These are phyloP conservation scores for Hydrangea macrophylla DNA, from an alignment of 148 eudicot genomes.

Conservation along the genomic window DNA sequence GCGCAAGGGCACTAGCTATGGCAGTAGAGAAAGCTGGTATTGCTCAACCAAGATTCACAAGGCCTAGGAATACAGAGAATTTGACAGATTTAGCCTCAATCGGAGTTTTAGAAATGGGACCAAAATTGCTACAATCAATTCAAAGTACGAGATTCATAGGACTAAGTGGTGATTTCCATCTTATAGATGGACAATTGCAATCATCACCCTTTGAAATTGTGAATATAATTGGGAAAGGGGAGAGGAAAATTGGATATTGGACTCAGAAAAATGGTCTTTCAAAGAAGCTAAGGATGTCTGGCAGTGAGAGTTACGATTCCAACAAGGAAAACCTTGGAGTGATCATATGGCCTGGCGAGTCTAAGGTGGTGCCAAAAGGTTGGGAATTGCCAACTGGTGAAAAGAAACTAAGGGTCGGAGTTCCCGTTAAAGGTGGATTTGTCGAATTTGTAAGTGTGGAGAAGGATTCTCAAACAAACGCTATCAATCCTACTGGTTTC, in stretches of 20 bases:
- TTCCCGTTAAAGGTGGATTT: slow-evolving; percentile 32
- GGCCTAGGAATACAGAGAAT: background rate
- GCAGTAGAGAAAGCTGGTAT: slow-evolving; percentile 36
- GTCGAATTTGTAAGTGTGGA: slow-evolving; percentile 35
- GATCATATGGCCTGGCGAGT: slow-evolving; percentile 66
- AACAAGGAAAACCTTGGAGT: slow-evolving; percentile 29
- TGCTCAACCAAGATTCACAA: slow-evolving; percentile 20
- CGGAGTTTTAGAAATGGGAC: slow-evolving; percentile 46
- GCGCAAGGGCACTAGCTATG: slow-evolving; percentile 46
- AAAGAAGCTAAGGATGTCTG: slow-evolving; percentile 8
- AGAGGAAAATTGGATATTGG: slow-evolving; percentile 54
- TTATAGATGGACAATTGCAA: slow-evolving; percentile 42
- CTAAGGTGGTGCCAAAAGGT: slow-evolving; percentile 39
- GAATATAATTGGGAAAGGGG: slow-evolving; percentile 40
- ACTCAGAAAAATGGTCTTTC: slow-evolving; percentile 37
- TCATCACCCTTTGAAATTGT: slow-evolving; percentile 34
- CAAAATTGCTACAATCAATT: slow-evolving; percentile 30
- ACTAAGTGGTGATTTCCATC: slow-evolving; percentile 48
- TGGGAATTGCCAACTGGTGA: slow-evolving; percentile 49
- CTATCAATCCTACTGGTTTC: slow-evolving; percentile 30
- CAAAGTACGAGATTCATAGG: slow-evolving; percentile 38
- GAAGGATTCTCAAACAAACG: slow-evolving; percentile 17
- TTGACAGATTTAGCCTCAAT: slow-evolving; percentile 37
- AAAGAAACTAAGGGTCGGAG: slow-evolving; percentile 38
- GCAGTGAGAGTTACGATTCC: slow-evolving; percentile 11